Conservation (phyloP, 352 stramenopile genomes). For the Saprolegnia diclina region DNA sequence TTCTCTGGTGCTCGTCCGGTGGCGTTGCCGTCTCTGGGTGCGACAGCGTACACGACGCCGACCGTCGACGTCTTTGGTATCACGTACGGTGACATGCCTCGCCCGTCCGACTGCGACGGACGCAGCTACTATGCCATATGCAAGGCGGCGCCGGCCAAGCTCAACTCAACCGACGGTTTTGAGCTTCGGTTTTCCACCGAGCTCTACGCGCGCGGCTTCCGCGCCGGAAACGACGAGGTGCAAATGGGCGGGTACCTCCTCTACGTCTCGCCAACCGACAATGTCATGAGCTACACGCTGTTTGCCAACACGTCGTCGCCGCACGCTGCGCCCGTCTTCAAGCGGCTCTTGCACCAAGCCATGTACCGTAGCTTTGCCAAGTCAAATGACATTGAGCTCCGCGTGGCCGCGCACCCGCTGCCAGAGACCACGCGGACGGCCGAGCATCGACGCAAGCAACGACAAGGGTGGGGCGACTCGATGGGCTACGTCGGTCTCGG, state of each 20-base stretch:
- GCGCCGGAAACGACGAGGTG: not conserved
- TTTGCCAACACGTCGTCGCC: conserved; percentile 49
- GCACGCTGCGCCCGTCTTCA: conserved; percentile 47
- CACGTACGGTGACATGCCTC: no score
- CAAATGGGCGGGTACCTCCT: not conserved
- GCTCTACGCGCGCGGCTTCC: not conserved
- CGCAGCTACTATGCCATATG: no score
- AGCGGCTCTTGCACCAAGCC: conserved; percentile 51
- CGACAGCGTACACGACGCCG: not conserved
- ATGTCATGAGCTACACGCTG: conserved; percentile 51
- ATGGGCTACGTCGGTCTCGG: conserved; percentile 56
- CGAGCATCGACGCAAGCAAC: conserved; percentile 51
- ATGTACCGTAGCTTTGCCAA: conserved; percentile 34
- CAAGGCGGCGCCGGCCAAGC: not conserved
- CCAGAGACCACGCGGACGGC: conserved; percentile 55
- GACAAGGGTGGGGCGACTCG: conserved; percentile 26
- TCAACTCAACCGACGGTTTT: not conserved
- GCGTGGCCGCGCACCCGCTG: conserved; percentile 49
- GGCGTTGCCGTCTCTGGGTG: not conserved
- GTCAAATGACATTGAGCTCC: conserved; percentile 32
- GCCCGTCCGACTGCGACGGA: no score
- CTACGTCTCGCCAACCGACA: not conserved
- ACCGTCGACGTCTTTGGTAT: not conserved
- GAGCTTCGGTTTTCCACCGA: not conserved
- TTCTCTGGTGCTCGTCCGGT: not conserved